Evolutionary conservation across 192 early-diverging fungal genomes (phyloP), one percentile per base, ranked within the genome.

Genomic region (Rhizoclosmatium sp.): DNA sequence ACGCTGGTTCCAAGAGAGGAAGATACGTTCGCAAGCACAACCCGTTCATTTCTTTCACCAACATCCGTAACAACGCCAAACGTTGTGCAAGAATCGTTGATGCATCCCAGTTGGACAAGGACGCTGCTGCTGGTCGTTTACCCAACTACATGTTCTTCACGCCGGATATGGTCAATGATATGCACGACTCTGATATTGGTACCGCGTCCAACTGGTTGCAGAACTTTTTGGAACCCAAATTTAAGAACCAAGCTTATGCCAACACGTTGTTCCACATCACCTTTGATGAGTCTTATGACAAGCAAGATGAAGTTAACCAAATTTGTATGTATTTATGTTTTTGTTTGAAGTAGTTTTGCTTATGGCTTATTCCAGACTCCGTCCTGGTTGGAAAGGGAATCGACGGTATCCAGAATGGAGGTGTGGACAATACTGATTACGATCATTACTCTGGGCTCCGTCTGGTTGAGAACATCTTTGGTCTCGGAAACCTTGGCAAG

Each of bases 381-480:
- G 12, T 64, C 5, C 16, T 72, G 5, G 23, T 64, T 31, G 75
- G 67, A 3, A 49, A 56, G 5, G 75, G 62, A 48, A 39, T 39
- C 42, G 49, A 16, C 54, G 75, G 67, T 2, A 46, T 46, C 40
- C 47, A 9, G 45, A 60, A 16, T 31, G 68, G 60, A 9, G 61
- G 85, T 19, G 83, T 88, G 49, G 67, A 92, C 80, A 59, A 54
- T 45, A 91, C 88, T 12, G 78, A 66, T 51, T 92, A 92, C 71
- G 89, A 84, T 31, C 91, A 91, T 62, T 91, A 85, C 80, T 89
- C 88, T 2, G 45, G 79, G 10, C 69, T 90, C 4, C 81, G 84
- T 31, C 86, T 89, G 44, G 78, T 89, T 47, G 88, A 89, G 85
- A 45, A 80, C 46, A 90, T 89, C 82, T 92, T 89, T 87, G 87